Conservation (phyloP, 306 rosid species). For the Leucaena leucocephala region DNA sequence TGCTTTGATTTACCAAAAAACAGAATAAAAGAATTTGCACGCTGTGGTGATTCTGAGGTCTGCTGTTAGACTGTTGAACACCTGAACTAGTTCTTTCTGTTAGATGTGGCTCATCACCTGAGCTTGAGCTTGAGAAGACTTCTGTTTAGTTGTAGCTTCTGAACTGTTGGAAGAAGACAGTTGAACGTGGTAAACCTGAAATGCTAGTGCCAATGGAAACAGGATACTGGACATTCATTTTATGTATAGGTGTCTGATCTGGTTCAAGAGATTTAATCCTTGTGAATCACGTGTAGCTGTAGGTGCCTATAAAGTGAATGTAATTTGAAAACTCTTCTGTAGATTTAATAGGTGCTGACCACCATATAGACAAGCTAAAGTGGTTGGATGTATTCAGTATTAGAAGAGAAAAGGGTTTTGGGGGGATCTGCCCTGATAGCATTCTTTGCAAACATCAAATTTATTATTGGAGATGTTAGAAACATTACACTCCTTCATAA, state of each 20-base stretch:
- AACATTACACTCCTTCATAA: no score
- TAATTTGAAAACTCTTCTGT: no score
- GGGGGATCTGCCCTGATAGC: neutral
- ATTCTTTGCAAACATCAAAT: neutral
- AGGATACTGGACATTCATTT: neutral
- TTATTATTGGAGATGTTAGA: neutral
- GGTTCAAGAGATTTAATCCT: neutral
- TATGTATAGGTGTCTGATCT: neutral
- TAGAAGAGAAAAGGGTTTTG: neutral
- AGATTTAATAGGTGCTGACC: no score
- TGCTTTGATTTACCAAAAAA: no score
- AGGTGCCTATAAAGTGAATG: no score
- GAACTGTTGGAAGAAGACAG: neutral
- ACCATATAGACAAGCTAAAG: neutral
- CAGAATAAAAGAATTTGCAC: no score
- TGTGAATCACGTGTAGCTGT: neutral
- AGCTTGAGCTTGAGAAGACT: neutral
- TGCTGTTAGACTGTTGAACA: no score
- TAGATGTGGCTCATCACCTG: neutral
- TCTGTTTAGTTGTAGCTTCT: neutral
- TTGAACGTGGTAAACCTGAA: neutral
- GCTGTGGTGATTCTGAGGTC: no score
- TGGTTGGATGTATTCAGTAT: neutral
- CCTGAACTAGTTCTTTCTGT: neutral
- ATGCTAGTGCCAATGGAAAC: neutral